Percentiles rank a stretch among this genome's conserved stretches.
Evolutionary conservation across 1,284 basidiomycete species (phyloP).

Genomic region (Marasmius sp.): DNA sequence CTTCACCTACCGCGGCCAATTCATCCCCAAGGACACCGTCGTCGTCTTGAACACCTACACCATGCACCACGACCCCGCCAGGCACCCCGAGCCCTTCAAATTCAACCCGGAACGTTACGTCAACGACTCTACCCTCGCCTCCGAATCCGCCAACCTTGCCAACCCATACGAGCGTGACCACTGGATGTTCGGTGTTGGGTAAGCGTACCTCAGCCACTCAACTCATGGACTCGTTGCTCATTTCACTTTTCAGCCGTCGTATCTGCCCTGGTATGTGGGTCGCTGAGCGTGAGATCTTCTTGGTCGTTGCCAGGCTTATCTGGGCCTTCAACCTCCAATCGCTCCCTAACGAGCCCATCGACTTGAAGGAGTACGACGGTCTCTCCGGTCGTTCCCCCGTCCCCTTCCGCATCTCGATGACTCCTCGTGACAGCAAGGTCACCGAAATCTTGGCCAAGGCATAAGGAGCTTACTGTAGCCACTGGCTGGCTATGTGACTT

Average conservation of each 20-base stretch:
- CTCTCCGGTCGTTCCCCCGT: conserved; percentile 39
- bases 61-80: conserved; percentile 37
- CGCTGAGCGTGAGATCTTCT: neutral
- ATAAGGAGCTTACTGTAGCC: too few relatives aligned
- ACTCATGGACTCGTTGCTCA: neutral
- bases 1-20: conserved; percentile 38
- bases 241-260: neutral
- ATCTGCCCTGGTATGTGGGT: neutral
- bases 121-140: conserved; percentile 26
- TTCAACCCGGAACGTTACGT: conserved; percentile 34
- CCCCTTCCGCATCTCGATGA: conserved; percentile 31
- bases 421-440: conserved; percentile 16
- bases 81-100: conserved; percentile 32
- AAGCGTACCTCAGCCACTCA: neutral
- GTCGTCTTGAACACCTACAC: conserved; percentile 38
- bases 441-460: too few relatives aligned
- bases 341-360: conserved; percentile 36
- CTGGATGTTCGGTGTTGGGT: conserved; percentile 33
- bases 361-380: conserved; percentile 40
- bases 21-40: conserved; percentile 38
- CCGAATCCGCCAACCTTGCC: conserved; percentile 35
- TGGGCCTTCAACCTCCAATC: conserved; percentile 10
- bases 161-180: conserved; percentile 43
- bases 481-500: too few relatives aligned
- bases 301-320: neutral